Evolutionary conservation across 148 eudicot species (phyloP), one percentile per base, ranked within the genome.

Genomic region (Fagopyrum homotropicum): DNA sequence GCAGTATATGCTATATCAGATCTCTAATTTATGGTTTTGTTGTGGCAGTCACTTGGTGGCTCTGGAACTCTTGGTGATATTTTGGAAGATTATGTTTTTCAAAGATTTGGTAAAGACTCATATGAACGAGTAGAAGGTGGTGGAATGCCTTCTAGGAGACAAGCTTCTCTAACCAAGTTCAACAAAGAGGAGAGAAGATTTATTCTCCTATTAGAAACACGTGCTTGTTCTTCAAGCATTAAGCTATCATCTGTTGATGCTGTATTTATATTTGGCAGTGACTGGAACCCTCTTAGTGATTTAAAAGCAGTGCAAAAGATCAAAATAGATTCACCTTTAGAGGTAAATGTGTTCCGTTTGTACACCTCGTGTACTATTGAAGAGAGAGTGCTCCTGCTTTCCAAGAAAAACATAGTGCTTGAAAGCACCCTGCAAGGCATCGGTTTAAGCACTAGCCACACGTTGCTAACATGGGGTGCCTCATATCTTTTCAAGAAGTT

Each of bases 401-500:
- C 96, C 40, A 90, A 90, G 86, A 84, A 82, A 80, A 90, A 82
- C 51, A 66, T 78, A 70, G 59, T 77, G 64, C 79, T 83, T 75
- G 93, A 85, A 57, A 77, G 80, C 81, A 81, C 77, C 54, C 70
- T 82, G 9, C 78, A 82, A 10, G 49, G 74, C 52, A 73, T 83
- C 10, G 81, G 14, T 55, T 79, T 78, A 64, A 81, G 80, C 69
- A 80, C 77, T 72, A 84, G 87, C 69, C 93, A 93, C 29, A 52
- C 11, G 69, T 81, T 93, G 77, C 85, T 93, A 44, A 84, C 81
- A 75, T 90, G 93, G 96, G 93, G 93, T 63, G 89, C 96, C n/a
- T 80, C 82, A 29, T 77, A 80, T 80, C 77, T 86, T 75, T 89
- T 90, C 71, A 69, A 82, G 7, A 86, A 80, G 84, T 85, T 93